Base-by-base conservation (phyloP, 805 yeast species). In the Lachancea lanzarotensis region DNA sequence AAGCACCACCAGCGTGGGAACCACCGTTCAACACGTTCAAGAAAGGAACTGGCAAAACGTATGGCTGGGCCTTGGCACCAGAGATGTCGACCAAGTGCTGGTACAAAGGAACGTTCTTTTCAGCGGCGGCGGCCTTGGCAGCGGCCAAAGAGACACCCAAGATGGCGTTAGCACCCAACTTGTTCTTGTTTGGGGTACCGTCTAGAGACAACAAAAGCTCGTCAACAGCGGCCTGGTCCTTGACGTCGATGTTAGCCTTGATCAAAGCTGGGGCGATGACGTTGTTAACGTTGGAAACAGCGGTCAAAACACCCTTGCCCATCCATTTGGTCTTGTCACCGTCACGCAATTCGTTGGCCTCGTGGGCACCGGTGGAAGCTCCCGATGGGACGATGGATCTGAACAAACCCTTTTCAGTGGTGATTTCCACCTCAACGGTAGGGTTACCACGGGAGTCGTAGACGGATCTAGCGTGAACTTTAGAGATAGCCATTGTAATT, bases 391-490 rank as follows among this genome's bases (percentile, higher is more conserved):
- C 98, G 68, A 91, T 90, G 59, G 98, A 81, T 74, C 97, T 85
- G 95, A 88, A 90, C 56, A 79, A 63, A 67, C 98, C 98, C 67
- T 85, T 81, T 54, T 78, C 91, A 67, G 98, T 91, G 79, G 84
- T 76, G 64, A 91, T 66, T 68, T 93, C 98, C 60, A 93, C 98
- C 82, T 93, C 98, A 63, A 93, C 98, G 61, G 98, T 91, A 76
- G 98, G 98, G 83, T 91, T 93, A 76, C 98, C 98, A 77, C 98
- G 88, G 64, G 98, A 91, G 78, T 91, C 98, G 84, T 93, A 91
- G 74, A 91, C 96, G 80, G 81, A 84, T 77, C 98, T 90, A 65
- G 98, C 86, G 73, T 77, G 82, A 62, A 90, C 75, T 74, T 91
- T 90, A 59, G 86, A 71, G 65, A 87, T 79, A 61, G 96, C 84